phyloP scores from a whole-genome alignment of 83 land plant species.

The Diphasiastrum complanatum region DNA sequence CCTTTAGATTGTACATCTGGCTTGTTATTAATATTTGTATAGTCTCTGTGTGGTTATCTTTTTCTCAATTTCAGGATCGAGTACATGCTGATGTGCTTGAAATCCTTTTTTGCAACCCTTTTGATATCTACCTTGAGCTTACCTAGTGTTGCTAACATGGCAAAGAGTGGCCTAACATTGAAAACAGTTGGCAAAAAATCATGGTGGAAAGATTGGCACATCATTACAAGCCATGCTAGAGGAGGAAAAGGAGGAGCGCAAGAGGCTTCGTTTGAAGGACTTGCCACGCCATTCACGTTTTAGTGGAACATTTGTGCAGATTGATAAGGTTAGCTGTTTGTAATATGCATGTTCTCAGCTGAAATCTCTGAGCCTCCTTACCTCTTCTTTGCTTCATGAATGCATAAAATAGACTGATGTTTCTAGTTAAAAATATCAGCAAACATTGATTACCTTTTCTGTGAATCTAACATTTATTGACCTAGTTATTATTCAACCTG shows the following conservation, averaged over 20 bases:
- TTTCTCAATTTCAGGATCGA: too few species aligned
- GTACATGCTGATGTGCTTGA: too few species aligned
- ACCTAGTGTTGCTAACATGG: too few species aligned
- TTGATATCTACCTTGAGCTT: too few species aligned
- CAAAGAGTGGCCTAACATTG: constrained; percentile 6
- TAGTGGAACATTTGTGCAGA: constrained; percentile 68
- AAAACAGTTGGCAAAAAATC: constrained; percentile 6
- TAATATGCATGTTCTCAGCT: not conserved
- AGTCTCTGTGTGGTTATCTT: too few species aligned
- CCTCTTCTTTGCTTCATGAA: too few species aligned
- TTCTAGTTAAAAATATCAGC: too few species aligned
- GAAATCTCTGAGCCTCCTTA: not conserved
- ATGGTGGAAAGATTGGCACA: constrained; percentile 9
- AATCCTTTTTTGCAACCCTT: too few species aligned
- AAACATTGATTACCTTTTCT: too few species aligned
- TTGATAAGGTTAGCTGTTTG: constrained; percentile 41
- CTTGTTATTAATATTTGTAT: too few species aligned
- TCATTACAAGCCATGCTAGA: constrained; percentile 51
- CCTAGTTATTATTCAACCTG: not conserved
- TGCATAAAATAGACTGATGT: too few species aligned
- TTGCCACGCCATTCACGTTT: constrained; percentile 59
- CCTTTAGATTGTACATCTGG: too few species aligned
- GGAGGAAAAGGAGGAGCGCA: constrained; percentile 62
- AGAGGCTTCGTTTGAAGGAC: constrained; percentile 30
- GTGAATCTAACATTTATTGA: not conserved